A percentile compares a stretch with the other conserved stretches of the same genome.
Conservation (phyloP, 306 rosid genomes). For the Cercis canadensis region DNA sequence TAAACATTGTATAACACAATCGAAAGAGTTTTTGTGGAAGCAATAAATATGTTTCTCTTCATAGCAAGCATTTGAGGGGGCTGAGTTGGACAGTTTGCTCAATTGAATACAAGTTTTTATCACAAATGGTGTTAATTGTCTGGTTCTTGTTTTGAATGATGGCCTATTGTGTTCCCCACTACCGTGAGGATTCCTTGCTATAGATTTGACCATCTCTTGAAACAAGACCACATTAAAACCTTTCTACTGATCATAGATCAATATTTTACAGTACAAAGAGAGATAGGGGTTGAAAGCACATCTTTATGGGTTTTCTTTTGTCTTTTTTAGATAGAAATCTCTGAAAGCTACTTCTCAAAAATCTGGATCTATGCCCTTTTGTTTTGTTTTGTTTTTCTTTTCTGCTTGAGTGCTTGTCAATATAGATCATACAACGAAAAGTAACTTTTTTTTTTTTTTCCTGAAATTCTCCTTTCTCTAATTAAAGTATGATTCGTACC, state of each 20-base stretch:
- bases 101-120: slow-evolving; percentile 22
- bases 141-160: slow-evolving; percentile 31
- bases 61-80: slow-evolving; percentile 15
- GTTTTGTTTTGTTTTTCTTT: too few relatives aligned
- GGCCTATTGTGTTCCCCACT: slow-evolving; percentile 41
- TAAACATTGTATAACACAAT: background rate
- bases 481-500: background rate
- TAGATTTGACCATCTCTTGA: slow-evolving; percentile 50
- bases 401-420: background rate
- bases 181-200: slow-evolving; percentile 29
- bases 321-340: slow-evolving; percentile 35
- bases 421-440: slow-evolving; percentile 16
- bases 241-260: slow-evolving; percentile 13
- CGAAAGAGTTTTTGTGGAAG: slow-evolving; percentile 5
- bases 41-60: slow-evolving; percentile 11
- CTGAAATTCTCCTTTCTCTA: background rate
- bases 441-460: background rate
- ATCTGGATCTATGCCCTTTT: background rate
- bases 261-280: slow-evolving; percentile 20
- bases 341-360: slow-evolving; percentile 28
- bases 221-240: slow-evolving; percentile 45
- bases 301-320: slow-evolving; percentile 32
- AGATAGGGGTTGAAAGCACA: slow-evolving; percentile 19
- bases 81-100: slow-evolving; percentile 41
- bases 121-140: slow-evolving; percentile 7